phyloP scores from a whole-genome alignment of 306 rosid genomes.

The Benincasa hispida region DNA sequence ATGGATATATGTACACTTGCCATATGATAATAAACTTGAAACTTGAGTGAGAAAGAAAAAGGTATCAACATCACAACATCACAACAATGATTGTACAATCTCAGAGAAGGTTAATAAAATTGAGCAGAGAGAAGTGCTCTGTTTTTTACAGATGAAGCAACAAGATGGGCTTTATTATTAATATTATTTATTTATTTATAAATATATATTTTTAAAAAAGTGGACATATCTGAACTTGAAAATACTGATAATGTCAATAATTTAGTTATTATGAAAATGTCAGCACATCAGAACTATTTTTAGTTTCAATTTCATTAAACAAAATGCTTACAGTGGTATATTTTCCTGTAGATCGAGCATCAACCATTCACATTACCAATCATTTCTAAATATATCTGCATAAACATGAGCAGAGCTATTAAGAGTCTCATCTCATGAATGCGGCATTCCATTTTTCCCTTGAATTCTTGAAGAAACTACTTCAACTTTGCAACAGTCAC shows the following conservation, averaged over 20 bases:
- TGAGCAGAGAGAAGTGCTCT: neutral
- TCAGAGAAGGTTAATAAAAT: neutral
- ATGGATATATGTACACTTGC: constrained; percentile 2
- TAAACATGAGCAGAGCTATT: neutral
- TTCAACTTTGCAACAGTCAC: neutral
- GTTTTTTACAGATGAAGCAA: neutral
- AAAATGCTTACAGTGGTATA: constrained; percentile 95
- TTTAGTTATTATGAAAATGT: neutral
- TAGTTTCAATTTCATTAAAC: neutral
- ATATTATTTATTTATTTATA: neutral
- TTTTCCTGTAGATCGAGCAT: constrained; percentile 97
- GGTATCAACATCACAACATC: neutral
- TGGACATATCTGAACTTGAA: neutral
- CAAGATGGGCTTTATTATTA: neutral
- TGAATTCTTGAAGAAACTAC: neutral
- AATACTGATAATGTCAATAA: neutral
- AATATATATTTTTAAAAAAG: no score
- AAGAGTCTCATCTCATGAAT: neutral
- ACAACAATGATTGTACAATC: neutral
- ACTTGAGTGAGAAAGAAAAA: neutral
- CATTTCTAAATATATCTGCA: constrained; percentile 96
- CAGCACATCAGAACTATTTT: neutral
- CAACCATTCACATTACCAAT: constrained; percentile 97
- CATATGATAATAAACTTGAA: neutral
- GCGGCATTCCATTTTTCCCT: neutral